Evolutionary conservation across 225 moss, liverwort and hornwort genomes (phyloP).

Genomic region (Pseudoscleropodium purum): DNA sequence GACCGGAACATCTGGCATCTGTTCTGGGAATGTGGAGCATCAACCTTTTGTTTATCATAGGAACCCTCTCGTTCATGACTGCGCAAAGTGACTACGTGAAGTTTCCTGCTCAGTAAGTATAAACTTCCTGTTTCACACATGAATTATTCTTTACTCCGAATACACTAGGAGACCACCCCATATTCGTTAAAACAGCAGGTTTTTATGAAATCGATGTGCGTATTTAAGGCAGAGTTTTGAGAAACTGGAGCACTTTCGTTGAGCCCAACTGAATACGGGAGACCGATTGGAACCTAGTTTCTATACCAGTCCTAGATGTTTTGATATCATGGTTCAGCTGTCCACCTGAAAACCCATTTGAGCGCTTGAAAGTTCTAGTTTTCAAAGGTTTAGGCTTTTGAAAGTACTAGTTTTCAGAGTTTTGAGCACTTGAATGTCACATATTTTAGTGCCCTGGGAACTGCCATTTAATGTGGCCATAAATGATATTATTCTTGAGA

Average conservation of each 20-base stretch:
- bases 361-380: not conserved
- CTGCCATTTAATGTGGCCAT: not conserved
- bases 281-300: not conserved
- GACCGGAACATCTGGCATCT: constrained; percentile 35
- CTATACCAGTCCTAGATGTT: not conserved
- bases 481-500: not conserved
- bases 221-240: not conserved
- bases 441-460: not conserved
- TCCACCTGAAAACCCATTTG: not conserved
- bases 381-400: not conserved
- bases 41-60: constrained; percentile 23
- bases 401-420: not conserved
- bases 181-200: not conserved
- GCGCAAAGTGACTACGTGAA: constrained; percentile 31
- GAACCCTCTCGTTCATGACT: constrained; percentile 35
- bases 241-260: not conserved
- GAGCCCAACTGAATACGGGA: not conserved
- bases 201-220: not conserved
- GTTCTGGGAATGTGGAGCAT: constrained; percentile 48
- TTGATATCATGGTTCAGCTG: not conserved
- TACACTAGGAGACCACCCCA: not conserved
- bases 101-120: constrained; percentile 44
- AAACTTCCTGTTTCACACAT: not conserved
- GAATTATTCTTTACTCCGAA: not conserved
- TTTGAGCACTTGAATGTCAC: not conserved